These are phyloP conservation scores for Candida sonorensis DNA, from an alignment of 805 yeast genomes.

Conservation along the genomic window DNA sequence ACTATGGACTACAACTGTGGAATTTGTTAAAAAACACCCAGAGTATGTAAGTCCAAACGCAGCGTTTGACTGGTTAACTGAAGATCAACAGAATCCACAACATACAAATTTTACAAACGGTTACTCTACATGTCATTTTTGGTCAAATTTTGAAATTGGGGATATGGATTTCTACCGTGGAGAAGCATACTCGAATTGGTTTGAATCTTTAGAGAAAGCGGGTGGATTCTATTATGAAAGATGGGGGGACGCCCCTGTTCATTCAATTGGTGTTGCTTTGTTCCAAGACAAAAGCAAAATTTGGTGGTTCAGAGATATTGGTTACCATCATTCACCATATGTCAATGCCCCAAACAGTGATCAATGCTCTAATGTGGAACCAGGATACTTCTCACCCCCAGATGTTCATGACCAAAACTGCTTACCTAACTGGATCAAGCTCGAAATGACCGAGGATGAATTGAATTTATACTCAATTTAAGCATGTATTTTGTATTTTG, in stretches of 20 bases:
- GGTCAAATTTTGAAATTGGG: constrained; percentile 84
- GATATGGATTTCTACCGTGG: constrained; percentile 67
- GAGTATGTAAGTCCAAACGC: constrained; percentile 52
- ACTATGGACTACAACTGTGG: constrained; percentile 67
- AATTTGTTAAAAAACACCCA: constrained; percentile 56
- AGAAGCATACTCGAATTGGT: constrained; percentile 60
- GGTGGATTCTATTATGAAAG: constrained; percentile 82
- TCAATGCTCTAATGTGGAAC: constrained; percentile 9
- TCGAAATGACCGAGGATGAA: constrained; percentile 24
- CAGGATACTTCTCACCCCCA: constrained; percentile 20
- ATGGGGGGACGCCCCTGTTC: constrained; percentile 55
- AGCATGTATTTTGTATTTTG: too few species aligned
- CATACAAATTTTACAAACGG: constrained; percentile 36
- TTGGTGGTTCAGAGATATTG: constrained; percentile 50
- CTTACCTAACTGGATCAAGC: constrained; percentile 56
- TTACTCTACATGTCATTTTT: constrained; percentile 82
- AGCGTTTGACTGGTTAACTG: constrained; percentile 63
- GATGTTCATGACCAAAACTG: constrained; percentile 58
- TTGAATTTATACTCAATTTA: constrained; percentile 11
- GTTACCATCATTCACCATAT: constrained; percentile 44
- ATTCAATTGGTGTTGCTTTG: constrained; percentile 40
- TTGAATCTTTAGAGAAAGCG: constrained; percentile 57
- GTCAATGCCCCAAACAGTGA: constrained; percentile 36
- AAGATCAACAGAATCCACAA: constrained; percentile 55
- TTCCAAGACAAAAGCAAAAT: constrained; percentile 39